Conservation (phyloP, 192 early-diverging fungal genomes). For the Rhizophagus sp. region DNA sequence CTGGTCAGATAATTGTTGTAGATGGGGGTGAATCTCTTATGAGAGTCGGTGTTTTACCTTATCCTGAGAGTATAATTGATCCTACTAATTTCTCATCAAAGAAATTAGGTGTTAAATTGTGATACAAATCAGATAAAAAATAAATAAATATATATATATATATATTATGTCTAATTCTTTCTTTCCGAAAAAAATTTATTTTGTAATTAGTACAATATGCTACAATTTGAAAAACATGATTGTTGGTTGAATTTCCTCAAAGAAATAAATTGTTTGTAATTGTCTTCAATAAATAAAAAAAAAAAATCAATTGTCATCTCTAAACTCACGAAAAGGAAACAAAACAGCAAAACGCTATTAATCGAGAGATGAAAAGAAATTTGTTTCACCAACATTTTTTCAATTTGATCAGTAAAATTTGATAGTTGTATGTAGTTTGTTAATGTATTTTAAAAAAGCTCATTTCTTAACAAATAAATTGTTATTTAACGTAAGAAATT, state of each 20-base stretch:
- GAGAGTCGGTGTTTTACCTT: conserved; percentile 7
- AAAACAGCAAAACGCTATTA: neutral
- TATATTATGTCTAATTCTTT: neutral
- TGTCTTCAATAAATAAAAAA: neutral
- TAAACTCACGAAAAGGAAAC: neutral
- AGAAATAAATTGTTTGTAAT: neutral
- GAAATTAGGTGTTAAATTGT: neutral
- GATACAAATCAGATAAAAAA: too few species aligned
- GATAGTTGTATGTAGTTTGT: neutral
- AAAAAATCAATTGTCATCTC: neutral
- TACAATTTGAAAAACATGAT: neutral
- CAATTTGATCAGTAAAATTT: neutral
- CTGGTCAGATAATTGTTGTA: conserved; percentile 55
- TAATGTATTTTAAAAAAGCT: neutral
- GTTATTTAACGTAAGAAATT: neutral
- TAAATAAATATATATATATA: too few species aligned
- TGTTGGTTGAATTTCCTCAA: neutral
- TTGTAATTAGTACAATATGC: neutral
- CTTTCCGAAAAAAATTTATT: neutral
- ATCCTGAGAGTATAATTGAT: conserved; percentile 22
- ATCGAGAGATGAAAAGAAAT: neutral
- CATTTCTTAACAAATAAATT: neutral
- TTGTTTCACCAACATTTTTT: neutral
- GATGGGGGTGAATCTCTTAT: conserved; percentile 63
- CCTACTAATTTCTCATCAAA: neutral